Evolutionary conservation across 306 rosid species (phyloP), one percentile per base, ranked within the genome.

Genomic region (Quercus parvula): DNA sequence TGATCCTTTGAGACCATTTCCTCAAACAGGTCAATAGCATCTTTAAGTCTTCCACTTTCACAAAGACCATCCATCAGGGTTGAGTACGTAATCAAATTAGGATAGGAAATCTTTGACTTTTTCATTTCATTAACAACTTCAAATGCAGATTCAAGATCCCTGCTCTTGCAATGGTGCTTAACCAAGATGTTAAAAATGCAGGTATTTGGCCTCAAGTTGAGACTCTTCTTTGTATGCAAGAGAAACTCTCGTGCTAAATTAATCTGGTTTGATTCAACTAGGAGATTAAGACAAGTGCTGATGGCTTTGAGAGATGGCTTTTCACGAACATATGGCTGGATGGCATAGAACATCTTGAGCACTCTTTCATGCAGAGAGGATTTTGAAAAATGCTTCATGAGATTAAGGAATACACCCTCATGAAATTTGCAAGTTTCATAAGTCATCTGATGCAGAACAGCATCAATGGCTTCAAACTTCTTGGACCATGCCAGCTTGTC

Each of bases 101-200:
- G 98, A 81, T 79, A 83, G 24, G 97, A 92, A 3, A 84, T 81
- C 71, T 73, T 80, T 1, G 88, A 84, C 71, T 58, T 83, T 74
- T 86, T 91, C 98, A 94, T 92, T 87, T 91, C 92, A 33, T 83
- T 66, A 1, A 91, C 87, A 83, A 94, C 92, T 77, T 88, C 90
- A 78, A 94, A 89, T 71, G 97, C 95, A 56, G 92, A 91, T 19
- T 88, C 90, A 78, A 91, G 78, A 85, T 94, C 89, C 72, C 97
- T 91, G 35, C 80, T 88, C 75, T 81, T 92, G 87, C 97, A 92
- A 70, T 94, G 95, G 86, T 91, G 90, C 87, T 94, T 94, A 70
- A 94, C 90, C 67, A 94, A 84, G 73, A 94, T 94, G 79, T 92
- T 94, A 78, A 86, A 91, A 54, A 94, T 83, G 81, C 97, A 94